These are phyloP conservation scores for Cryptococcus floricola DNA, from an alignment of 1,284 basidiomycete species.

Conservation along the genomic window DNA sequence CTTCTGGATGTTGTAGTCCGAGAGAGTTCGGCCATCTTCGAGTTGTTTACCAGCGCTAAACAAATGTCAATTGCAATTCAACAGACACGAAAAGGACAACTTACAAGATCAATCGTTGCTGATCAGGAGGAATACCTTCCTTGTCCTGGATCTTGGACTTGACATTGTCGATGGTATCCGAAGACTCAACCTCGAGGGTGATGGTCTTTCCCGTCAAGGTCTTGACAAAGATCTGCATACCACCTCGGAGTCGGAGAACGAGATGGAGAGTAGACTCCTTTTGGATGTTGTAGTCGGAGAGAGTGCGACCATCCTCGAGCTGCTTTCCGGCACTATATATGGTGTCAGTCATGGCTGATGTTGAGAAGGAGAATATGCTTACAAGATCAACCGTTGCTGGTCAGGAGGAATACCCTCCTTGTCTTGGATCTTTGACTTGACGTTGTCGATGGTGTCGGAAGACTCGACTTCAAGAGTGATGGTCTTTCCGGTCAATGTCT, in stretches of 20 bases:
- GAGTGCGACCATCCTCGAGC: conserved; percentile 71
- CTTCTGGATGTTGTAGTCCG: conserved; percentile 58
- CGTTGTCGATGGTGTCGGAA: conserved; percentile 89
- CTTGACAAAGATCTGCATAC: conserved; percentile 91
- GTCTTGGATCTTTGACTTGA: conserved; percentile 67
- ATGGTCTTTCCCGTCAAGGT: conserved; percentile 74
- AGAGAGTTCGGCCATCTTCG: conserved; percentile 78
- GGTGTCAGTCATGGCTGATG: no score
- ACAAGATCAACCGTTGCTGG: conserved; percentile 57
- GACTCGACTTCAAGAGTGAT: conserved; percentile 55
- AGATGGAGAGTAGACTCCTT: conserved; percentile 97
- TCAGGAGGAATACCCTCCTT: conserved; percentile 72
- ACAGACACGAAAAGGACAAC: conserved; percentile 86
- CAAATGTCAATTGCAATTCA: conserved; percentile 50
- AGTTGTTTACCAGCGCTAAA: conserved; percentile 29
- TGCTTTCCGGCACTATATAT: conserved; percentile 31
- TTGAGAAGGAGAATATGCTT: no score
- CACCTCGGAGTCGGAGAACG: conserved; percentile 92
- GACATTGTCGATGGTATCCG: conserved; percentile 91
- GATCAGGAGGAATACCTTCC: conserved; percentile 77
- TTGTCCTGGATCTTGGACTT: conserved; percentile 49
- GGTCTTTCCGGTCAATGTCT: conserved; percentile 53
- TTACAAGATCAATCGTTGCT: conserved; percentile 56
- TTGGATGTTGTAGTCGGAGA: conserved; percentile 86
- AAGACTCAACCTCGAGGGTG: conserved; percentile 78